Evolutionary conservation across 1,284 basidiomycete genomes (phyloP).

Genomic region (Entoloma clypeatum): DNA sequence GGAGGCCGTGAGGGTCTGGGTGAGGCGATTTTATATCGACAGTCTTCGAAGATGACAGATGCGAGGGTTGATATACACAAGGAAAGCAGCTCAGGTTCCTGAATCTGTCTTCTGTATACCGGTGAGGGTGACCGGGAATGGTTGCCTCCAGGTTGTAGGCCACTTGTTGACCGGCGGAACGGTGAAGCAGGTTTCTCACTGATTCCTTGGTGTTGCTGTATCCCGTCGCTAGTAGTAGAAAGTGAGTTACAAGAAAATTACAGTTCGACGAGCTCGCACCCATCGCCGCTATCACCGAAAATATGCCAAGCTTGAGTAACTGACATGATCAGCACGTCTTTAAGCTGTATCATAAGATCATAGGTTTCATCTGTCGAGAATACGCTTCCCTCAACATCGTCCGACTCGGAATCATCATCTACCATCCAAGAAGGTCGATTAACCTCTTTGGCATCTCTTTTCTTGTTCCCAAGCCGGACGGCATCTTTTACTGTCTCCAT

Average conservation of each 20-base stretch:
- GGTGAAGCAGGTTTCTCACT: constrained; percentile 33
- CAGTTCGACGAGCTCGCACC: constrained; percentile 30
- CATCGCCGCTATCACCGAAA: constrained; percentile 41
- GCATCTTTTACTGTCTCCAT: constrained; percentile 44
- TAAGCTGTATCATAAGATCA: constrained; percentile 57
- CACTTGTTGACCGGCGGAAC: constrained; percentile 43
- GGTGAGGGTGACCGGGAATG: constrained; percentile 53
- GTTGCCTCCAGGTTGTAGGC: constrained; percentile 33
- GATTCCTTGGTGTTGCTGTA: constrained; percentile 9
- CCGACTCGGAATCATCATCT: constrained; percentile 49
- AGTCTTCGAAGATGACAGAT: constrained; percentile 64
- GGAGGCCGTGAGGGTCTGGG: constrained; percentile 60
- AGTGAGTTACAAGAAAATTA: neutral
- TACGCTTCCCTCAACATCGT: constrained; percentile 38
- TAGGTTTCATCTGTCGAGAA: constrained; percentile 62
- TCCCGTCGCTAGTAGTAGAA: too few relatives aligned
- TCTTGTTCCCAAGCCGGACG: constrained; percentile 35
- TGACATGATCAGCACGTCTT: constrained; percentile 56
- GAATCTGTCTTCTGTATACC: constrained; percentile 25
- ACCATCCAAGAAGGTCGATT: constrained; percentile 1
- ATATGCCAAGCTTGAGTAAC: constrained; percentile 57
- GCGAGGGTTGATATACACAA: constrained; percentile 59
- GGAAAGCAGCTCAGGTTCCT: constrained; percentile 49
- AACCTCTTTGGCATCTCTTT: constrained; percentile 20
- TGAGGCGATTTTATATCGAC: constrained; percentile 54